Evolutionary conservation across 139 green algal genomes (phyloP).

Genomic region (Volvox reticuliferus): DNA sequence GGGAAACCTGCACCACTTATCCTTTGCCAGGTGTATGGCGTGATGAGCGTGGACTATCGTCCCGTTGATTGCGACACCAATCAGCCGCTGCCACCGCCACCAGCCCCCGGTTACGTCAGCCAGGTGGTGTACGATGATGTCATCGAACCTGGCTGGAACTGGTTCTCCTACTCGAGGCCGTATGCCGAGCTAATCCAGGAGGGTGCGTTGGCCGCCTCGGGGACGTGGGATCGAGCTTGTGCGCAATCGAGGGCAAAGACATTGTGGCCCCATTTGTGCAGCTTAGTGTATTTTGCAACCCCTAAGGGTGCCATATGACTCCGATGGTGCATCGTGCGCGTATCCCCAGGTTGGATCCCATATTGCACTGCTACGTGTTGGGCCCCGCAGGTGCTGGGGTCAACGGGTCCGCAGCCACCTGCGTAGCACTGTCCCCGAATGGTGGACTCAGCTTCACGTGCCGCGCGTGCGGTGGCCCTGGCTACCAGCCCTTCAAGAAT

Average conservation of each 20-base stretch:
- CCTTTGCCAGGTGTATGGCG: conserved; percentile 39
- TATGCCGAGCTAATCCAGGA: conserved; percentile 26
- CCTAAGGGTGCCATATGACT: no score
- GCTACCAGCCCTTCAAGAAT: conserved; percentile 54
- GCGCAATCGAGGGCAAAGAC: no score
- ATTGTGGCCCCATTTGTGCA: no score
- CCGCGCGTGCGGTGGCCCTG: conserved; percentile 47
- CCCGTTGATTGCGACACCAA: conserved; percentile 54
- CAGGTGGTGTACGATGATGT: conserved; percentile 39
- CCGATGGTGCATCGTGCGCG: no score
- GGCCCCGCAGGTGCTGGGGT: conserved; percentile 22
- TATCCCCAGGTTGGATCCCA: no score
- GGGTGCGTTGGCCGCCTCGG: not conserved
- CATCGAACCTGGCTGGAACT: conserved; percentile 55
- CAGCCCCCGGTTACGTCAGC: conserved; percentile 50
- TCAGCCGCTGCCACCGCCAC: not conserved
- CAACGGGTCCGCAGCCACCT: conserved; percentile 32
- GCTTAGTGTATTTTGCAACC: no score
- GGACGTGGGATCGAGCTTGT: no score
- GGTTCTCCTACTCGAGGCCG: conserved; percentile 24
- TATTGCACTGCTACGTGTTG: no score
- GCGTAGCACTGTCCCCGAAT: conserved; percentile 15
- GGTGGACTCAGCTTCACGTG: conserved; percentile 53
- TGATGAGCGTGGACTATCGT: conserved; percentile 48
- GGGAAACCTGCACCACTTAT: no score